These are phyloP conservation scores for Cladosporium sp. DNA, from an alignment of 2,329 filamentous ascomycete species.

Conservation along the genomic window DNA sequence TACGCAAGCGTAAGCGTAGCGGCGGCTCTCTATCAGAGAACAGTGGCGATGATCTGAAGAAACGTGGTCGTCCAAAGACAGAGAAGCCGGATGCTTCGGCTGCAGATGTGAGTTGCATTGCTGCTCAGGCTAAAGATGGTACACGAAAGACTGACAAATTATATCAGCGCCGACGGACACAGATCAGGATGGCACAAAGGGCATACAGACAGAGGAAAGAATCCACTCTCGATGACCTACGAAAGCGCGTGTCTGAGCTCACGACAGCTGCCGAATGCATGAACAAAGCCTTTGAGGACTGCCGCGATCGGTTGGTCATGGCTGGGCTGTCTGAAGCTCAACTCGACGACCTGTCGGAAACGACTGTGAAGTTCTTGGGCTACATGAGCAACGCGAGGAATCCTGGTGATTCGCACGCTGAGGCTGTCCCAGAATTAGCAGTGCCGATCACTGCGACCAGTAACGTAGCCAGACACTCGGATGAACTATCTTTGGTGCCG, in stretches of 20 bases:
- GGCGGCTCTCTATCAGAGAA: conserved; percentile 4
- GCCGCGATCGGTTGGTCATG: conserved; percentile 18
- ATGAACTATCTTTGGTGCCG: background rate
- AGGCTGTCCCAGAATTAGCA: conserved; percentile 3
- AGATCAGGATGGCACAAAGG: conserved; percentile 81
- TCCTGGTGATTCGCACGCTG: conserved; percentile 12
- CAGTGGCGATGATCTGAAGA: conserved; percentile 36
- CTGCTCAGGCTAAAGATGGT: background rate
- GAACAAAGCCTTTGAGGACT: conserved; percentile 63
- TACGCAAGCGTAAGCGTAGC: conserved; percentile 10
- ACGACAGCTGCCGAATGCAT: conserved; percentile 68
- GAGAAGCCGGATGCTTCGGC: conserved; percentile 75
- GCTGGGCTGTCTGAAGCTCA: conserved; percentile 19
- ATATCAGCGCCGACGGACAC: conserved; percentile 69
- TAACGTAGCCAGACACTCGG: background rate
- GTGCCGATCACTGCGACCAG: background rate
- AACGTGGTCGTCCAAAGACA: conserved; percentile 69
- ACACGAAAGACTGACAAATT: conserved; percentile 8
- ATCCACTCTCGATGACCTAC: conserved; percentile 68
- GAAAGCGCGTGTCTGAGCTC: conserved; percentile 66
- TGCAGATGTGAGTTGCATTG: conserved; percentile 61
- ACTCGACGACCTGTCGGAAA: conserved; percentile 21
- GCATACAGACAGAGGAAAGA: conserved; percentile 85
- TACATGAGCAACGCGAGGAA: conserved; percentile 22
- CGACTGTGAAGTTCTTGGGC: conserved; percentile 8